Base-by-base conservation (phyloP, 2,329 filamentous ascomycete species). In the Trichoderma lentiforme region DNA sequence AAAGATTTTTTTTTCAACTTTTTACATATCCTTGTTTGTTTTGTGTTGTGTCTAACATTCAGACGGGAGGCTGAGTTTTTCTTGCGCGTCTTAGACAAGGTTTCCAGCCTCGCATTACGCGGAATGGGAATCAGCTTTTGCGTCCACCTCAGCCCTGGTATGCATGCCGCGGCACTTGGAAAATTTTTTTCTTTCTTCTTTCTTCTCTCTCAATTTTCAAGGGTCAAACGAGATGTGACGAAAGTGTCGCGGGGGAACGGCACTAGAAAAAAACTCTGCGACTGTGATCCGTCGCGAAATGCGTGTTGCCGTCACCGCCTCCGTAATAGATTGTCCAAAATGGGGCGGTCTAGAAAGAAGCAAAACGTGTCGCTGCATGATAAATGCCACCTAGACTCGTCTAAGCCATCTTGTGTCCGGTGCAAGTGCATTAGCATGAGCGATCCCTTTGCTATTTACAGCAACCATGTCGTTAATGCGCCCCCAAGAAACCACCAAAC, bases 341-440 rank as follows among this genome's bases (percentile, higher is more conserved):
- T n/a, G n/a, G 43, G 43, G 43, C 43, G 43, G 43, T 51, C 43
- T 51, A 51, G 43, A 51, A 51, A 43, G 43, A 51, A 51, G 43
- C 43, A 21, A 36, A 34, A 24, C 51, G 32, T 67, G 51, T 18
- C 36, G 47, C 47, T 53, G 47, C 47, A 53, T 53, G 21, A 53
- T 53, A 53, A 58, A 68, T 32, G 24, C 32, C 53, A 68, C 30
- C 32, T 43, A 26, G 26, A 39, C 36, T 30, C 51, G 51, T 67
- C 51, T 21, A 47, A 67, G 64, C 32, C 51, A 21, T 69, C 21
- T 32, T 69, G n/a, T 51, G 43, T 28, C 61, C 63, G 63, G 63
- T 24, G 51, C 66, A 69, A 69, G 34, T 58, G 66, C 66, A 61
- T 69, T 61, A 69, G 66, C 66, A 69, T 61, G 66, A 69, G 57